Base-by-base conservation (phyloP, 2,329 filamentous ascomycete genomes). In the Ophiostoma australiae region DNA sequence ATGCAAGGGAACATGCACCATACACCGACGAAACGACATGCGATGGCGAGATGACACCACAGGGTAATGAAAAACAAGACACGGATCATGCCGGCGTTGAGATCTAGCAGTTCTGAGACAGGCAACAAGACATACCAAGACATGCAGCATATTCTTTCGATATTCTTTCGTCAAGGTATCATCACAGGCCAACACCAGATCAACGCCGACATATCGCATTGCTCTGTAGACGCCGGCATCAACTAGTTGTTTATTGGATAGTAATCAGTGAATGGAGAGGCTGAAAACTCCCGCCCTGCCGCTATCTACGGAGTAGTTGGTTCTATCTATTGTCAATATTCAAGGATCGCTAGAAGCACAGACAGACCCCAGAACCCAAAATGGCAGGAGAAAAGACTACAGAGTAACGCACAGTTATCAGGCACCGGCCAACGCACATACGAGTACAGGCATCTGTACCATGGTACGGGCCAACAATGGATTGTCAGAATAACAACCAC, bases 61-160 rank as follows among this genome's bases (percentile, higher is more conserved):
- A 27, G 23, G 1, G 10, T n/a, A 58, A 31, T 58, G 4, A 27
- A 27, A 58, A 31, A 27, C n/a, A 27, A 27, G 52, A 58, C 52
- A 58, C 52, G 52, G 23, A 27, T 58, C 52, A 58, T 31, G 23
- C 52, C 52, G 23, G 10, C 23, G 52, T 27, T 15, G n/a, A 58
- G n/a, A 8, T 17, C 17, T 17, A 27, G 23, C 52, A 58, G 23
- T 27, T 58, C 8, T 15, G 23, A 58, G 52, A 58, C 52, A 23
- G 52, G n/a, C n/a, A 27, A 58, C 52, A n/a, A 58, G 52, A 58
- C 52, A 58, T 58, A 58, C 52, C 52, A 15, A 58, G 52, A 31
- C 52, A 27, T 27, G 52, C 52, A 58, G 52, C 11, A 27, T 2
- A 17, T 11, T n/a, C n/a, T 15, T 13, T n/a, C n/a, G n/a, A n/a